phyloP scores from a whole-genome alignment of 768 basidiomycete species.

The Termitomyces sp. region DNA sequence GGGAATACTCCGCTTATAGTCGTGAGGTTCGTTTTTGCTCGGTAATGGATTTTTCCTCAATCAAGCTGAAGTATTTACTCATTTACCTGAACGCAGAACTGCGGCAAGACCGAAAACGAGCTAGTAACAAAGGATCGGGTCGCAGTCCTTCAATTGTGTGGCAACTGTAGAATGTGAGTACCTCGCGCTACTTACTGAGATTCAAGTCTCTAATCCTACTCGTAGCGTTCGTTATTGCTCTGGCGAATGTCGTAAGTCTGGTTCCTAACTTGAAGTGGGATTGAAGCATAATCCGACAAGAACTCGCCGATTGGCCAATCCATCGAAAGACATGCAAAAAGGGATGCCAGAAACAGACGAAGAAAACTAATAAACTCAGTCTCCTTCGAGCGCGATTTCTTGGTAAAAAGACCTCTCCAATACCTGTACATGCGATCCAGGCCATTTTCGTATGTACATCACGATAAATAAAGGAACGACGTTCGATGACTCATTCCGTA shows the following conservation, averaged over 20 bases:
- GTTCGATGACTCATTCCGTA: neutral
- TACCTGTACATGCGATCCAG: slow-evolving; percentile 2
- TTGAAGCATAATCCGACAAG: neutral
- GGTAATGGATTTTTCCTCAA: neutral
- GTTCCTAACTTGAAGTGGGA: neutral
- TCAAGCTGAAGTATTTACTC: neutral
- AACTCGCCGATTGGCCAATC: slow-evolving; percentile 2
- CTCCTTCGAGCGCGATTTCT: neutral
- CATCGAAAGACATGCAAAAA: slow-evolving; percentile 7
- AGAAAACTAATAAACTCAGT: neutral
- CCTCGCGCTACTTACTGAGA: neutral
- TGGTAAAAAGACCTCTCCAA: neutral
- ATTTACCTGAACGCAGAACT: neutral
- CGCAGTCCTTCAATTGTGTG: slow-evolving; percentile 1
- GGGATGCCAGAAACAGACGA: neutral
- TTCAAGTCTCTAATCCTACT: neutral
- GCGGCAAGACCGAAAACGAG: slow-evolving; percentile 3
- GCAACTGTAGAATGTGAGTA: slow-evolving; percentile 1
- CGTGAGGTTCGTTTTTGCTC: slow-evolving; percentile 1
- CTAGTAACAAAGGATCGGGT: neutral
- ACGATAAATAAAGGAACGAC: neutral
- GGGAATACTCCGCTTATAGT: neutral
- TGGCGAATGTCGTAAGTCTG: slow-evolving; percentile 1
- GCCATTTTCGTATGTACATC: slow-evolving; percentile 1
- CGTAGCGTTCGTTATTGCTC: slow-evolving; percentile 8